These are phyloP conservation scores for Pseudopithomyces chartarum DNA, from an alignment of 2,329 filamentous ascomycete genomes.

Conservation along the genomic window DNA sequence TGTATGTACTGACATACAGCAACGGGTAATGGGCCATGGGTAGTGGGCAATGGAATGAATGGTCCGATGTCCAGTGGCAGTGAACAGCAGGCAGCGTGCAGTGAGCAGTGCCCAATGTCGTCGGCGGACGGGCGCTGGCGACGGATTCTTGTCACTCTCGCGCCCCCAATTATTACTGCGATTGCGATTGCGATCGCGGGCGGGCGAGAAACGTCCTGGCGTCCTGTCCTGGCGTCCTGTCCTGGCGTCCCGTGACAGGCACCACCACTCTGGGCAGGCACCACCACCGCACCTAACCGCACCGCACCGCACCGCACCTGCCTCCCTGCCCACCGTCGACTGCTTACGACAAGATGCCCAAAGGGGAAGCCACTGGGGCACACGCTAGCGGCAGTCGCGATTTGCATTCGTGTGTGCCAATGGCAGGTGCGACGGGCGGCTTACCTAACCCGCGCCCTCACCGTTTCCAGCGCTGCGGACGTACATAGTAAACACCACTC, in stretches of 20 bases:
- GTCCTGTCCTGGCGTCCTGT: background rate
- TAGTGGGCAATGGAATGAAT: too few species aligned
- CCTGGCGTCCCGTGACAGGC: background rate
- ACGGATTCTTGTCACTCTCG: background rate
- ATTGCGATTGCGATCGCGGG: background rate
- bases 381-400: background rate
- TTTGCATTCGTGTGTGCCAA: background rate
- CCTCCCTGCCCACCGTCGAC: too few species aligned
- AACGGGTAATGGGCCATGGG: too few species aligned
- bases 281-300: too few species aligned
- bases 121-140: too few species aligned
- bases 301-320: too few species aligned
- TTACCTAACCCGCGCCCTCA: background rate
- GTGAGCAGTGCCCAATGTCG: too few species aligned
- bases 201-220: slow-evolving; percentile 5
- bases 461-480: slow-evolving; percentile 14
- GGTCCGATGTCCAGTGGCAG: too few species aligned
- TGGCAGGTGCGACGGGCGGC: background rate
- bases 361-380: slow-evolving; percentile 1
- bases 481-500: slow-evolving; percentile 16
- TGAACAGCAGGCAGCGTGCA: too few species aligned
- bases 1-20: too few species aligned
- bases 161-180: too few species aligned
- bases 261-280: too few species aligned
- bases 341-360: background rate